Evolutionary conservation across 169 alveolate genomes (phyloP).

Genomic region (Plasmodium gonderi): DNA sequence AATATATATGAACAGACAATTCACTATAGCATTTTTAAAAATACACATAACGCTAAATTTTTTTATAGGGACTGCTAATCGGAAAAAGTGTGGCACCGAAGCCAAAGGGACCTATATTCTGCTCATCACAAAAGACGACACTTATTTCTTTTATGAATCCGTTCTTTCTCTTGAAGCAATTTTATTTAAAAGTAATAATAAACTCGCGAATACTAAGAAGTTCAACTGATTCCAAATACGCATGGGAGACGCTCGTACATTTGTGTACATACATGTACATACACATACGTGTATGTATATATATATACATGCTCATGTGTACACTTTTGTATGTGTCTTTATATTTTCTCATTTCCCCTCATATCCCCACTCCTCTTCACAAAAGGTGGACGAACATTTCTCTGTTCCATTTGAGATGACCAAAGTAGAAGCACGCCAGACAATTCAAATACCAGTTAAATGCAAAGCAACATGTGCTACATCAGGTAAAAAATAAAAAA

Average conservation of each 20-base stretch:
- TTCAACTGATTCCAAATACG: too few species aligned
- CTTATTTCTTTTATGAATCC: constrained; percentile 65
- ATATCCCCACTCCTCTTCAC: neutral
- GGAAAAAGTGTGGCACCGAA: constrained; percentile 71
- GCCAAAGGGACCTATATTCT: constrained; percentile 71
- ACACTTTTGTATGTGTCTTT: too few species aligned
- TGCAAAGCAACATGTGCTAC: constrained; percentile 55
- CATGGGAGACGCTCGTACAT: too few species aligned
- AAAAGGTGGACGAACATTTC: constrained; percentile 48
- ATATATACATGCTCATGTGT: neutral
- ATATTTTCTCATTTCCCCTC: neutral
- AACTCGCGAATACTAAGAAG: neutral
- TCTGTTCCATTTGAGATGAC: constrained; percentile 42
- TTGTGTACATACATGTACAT: too few species aligned
- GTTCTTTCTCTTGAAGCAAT: constrained; percentile 45
- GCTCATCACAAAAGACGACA: constrained; percentile 74
- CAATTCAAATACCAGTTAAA: constrained; percentile 58
- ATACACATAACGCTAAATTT: neutral
- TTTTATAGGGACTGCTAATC: constrained; percentile 46
- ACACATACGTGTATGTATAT: neutral
- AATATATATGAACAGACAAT: neutral
- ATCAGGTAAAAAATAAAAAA: constrained; percentile 23
- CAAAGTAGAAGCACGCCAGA: constrained; percentile 62
- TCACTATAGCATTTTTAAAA: neutral
- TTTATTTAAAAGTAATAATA: constrained; percentile 30